Evolutionary conservation across 192 early-diverging fungal genomes (phyloP), one percentile per base, ranked within the genome.

Genomic region (Obelidium mucronatum): DNA sequence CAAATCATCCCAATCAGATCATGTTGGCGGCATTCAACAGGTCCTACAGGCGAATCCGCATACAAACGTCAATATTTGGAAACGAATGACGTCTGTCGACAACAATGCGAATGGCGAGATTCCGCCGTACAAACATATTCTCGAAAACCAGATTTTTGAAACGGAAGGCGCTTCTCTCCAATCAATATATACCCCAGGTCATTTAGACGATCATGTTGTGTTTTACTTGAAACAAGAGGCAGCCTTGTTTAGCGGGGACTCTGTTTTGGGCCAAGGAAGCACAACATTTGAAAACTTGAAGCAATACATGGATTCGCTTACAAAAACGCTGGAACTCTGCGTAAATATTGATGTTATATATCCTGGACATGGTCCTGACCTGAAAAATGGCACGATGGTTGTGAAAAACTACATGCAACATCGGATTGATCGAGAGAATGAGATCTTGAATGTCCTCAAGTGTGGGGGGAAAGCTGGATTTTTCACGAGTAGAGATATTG

Each of bases 261-360:
- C 89, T 71, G 84, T 96, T 0, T 81, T 97, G 68, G 96, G 96
- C 0, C 90, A 93, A 53, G 96, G 96, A 5, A 91, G 92, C 0
- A 88, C 93, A 5, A 85, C 92, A 4, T 95, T 96, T 82, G 85
- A 93, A 33, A 85, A 94, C 53, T 83, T 97, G 13, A 75, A 70
- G 2, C 79, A 80, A 22, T 95, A 95, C 69, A 85, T 97, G 75
- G 67, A 81, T 15, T 92, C 91, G 1, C 79, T 97, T n/a, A 36
- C 78, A 19, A 74, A 78, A 1, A 69, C 94, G 26, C 73, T 87
- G 51, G 81, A 54, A 0, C 6, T 87, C 0, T 58, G 60, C 0
- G 89, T 88, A 0, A 42, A 78, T 24, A 54, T 62, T 37, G 42
- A 75, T 0, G 55, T 73, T 4, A 79, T 94, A 5, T 88, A 93